Base-by-base conservation (phyloP, 768 basidiomycete species). In the Tephrocybe sp. region DNA sequence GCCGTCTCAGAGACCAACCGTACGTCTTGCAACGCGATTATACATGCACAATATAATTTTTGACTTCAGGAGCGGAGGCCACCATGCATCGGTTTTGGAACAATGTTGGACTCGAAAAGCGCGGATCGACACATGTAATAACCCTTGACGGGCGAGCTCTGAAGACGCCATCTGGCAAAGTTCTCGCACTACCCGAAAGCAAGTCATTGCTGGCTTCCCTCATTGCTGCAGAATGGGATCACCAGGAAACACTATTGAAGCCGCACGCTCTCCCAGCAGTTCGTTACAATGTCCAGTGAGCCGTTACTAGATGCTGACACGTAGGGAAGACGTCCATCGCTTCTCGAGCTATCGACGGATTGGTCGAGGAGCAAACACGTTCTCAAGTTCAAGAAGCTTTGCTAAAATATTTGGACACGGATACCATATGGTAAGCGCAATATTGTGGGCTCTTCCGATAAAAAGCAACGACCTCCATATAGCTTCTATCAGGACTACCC, bases 171-270 rank as follows among this genome's bases (percentile, higher is more conserved):
- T 77, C 74, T 0, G 94, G 94, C n/a, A 82, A 85, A 38, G 76
- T 74, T 3, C 69, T 99, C 24, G 62, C 84, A 29, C 58, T 98
- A 12, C 94, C 94, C 0, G 66, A 70, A 41, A 72, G 79, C 53
- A 91, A 90, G 62, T 64, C 76, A 34, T 69, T 94, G 23, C 75
- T 89, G 18, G 93, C 94, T 1, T 75, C 90, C 1, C 76, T 97
- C 49, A 84, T 98, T 58, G 97, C 94, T 16, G 79, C 88, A 48
- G 97, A 99, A 71, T 99, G 97, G 97, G 94, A 99, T 60, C 88
- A 86, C 61, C 95, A 97, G 68, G 83, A 83, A 50, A 84, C 73
- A 4, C 60, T 94, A 1, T 63, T 97, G 54, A 97, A 94, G 66
- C 88, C 88, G 21, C 91, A 95, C 65, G 87, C 93, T 1, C 70